A percentile compares a stretch with the other conserved stretches of the same genome.
These are phyloP conservation scores for Volvariella surrecta DNA, from an alignment of 1,284 basidiomycete genomes.

Conservation along the genomic window DNA sequence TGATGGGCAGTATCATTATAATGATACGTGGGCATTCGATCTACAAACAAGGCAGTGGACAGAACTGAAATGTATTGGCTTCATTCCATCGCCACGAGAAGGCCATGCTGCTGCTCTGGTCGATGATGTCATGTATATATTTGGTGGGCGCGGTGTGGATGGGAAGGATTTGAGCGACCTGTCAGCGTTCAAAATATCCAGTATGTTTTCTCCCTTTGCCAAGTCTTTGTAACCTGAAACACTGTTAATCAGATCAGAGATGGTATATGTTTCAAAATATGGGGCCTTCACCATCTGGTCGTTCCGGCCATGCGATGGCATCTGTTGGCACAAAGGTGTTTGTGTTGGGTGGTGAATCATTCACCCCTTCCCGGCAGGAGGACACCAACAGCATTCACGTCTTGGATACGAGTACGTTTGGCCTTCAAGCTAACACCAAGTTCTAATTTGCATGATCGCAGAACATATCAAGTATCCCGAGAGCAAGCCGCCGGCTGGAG, in stretches of 20 bases:
- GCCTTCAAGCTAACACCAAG: constrained; percentile 1
- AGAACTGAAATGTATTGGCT: constrained; percentile 95
- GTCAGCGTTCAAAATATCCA: constrained; percentile 94
- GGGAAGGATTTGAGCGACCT: constrained; percentile 95
- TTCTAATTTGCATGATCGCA: constrained; percentile 16
- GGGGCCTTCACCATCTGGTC: constrained; percentile 87
- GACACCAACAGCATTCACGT: constrained; percentile 84
- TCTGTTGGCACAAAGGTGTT: constrained; percentile 83
- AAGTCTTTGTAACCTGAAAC: constrained; percentile 3
- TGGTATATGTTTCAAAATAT: constrained; percentile 99
- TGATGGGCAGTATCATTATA: constrained; percentile 98
- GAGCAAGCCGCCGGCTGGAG: constrained; percentile 37
- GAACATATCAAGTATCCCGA: constrained; percentile 95
- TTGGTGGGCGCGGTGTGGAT: constrained; percentile 95
- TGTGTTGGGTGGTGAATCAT: constrained; percentile 92
- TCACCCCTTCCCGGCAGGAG: constrained; percentile 65
- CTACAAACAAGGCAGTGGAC: constrained; percentile 79
- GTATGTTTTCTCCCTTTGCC: constrained; percentile 37
- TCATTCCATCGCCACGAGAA: constrained; percentile 93
- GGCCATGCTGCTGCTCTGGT: constrained; percentile 96
- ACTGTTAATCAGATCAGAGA: constrained; percentile 42
- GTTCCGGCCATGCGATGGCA: constrained; percentile 95
- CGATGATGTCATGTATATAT: constrained; percentile 97
- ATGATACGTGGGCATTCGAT: constrained; percentile 98
- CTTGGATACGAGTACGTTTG: constrained; percentile 79